Percentiles rank a stretch among this genome's conserved stretches.
These are phyloP conservation scores for Oxytropis ochrocephala DNA, from an alignment of 306 rosid species.

Conservation along the genomic window DNA sequence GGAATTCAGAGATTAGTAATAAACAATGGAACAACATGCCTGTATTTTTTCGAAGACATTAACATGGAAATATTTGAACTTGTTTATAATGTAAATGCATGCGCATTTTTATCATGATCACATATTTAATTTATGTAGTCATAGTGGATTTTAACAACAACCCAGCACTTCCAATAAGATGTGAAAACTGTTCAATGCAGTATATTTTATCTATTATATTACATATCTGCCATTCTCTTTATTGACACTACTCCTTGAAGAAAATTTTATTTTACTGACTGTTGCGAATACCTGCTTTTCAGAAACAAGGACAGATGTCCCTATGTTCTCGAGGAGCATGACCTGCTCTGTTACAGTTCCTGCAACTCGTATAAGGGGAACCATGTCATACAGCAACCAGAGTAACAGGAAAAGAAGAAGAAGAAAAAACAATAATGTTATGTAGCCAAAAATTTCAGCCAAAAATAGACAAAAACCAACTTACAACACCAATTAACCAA, in stretches of 20 bases:
- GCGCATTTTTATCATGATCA: background rate
- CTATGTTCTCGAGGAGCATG: conserved; percentile 94
- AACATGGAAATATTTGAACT: background rate
- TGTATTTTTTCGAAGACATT: conserved; percentile 4
- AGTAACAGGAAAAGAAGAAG: background rate
- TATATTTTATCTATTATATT: conserved; percentile 6
- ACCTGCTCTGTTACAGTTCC: conserved; percentile 92
- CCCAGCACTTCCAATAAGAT: background rate
- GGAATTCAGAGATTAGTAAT: background rate
- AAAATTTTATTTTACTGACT: background rate
- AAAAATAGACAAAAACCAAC: no score
- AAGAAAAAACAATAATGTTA: no score
- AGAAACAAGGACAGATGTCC: conserved; percentile 94
- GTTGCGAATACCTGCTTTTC: conserved; percentile 60
- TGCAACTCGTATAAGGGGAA: conserved; percentile 29
- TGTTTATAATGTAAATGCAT: background rate
- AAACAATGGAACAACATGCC: conserved; percentile 5
- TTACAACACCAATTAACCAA: no score
- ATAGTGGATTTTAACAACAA: background rate
- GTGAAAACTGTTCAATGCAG: background rate
- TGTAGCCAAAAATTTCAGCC: no score
- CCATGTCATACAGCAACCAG: conserved; percentile 10
- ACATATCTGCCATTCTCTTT: background rate
- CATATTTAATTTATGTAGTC: background rate
- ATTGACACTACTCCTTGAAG: background rate